Evolutionary conservation across 192 early-diverging fungal genomes (phyloP), one percentile per base, ranked within the genome.

Genomic region (Entomortierella parvispora): DNA sequence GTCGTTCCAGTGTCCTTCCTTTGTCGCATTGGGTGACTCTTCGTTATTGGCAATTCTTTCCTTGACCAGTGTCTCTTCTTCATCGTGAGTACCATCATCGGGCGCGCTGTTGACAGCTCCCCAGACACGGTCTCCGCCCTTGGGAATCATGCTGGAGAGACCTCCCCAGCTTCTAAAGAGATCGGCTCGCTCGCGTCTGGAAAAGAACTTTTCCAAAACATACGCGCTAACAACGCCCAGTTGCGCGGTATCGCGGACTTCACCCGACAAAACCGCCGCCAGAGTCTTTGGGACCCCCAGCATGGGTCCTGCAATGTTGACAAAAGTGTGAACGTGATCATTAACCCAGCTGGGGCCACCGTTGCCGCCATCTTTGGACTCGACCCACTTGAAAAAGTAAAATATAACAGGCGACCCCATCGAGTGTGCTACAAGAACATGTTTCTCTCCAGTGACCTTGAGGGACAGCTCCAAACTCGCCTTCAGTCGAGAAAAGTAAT

Each of bases 301-400:
- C 80, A 95, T 85, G 1, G 95, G 90, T 5, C 94, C 96, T 3
- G 90, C 94, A 68, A 97, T 90, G 62, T 94, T 94, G 32, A 96
- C 88, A 72, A 95, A 88, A 2, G 88, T 80, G 62, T 92, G 87
- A 46, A 97, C 85, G 47, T 96, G 89, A 26, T 89, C 79, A 23
- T 92, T 90, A 14, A 87, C 84, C 96, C 96, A 97, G 20, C 79
- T 76, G 2, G 72, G 62, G 2, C 93, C 93, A 57, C 87, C 92
- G 12, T 88, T 82, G 8, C 91, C 94, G 47, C 94, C 84, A 11
- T 71, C 8, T 0, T 84, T 69, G 3, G 86, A 87, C 70, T 91
- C 89, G 2, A 90, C 93, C 96, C 96, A 97, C 47, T 91, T 90
- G 62, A 96, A 81, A 80, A 97, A 97, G 71, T 96, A 94, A 44